These are phyloP conservation scores for Apium graveolens DNA, from an alignment of 129 eudicot species.

Conservation along the genomic window DNA sequence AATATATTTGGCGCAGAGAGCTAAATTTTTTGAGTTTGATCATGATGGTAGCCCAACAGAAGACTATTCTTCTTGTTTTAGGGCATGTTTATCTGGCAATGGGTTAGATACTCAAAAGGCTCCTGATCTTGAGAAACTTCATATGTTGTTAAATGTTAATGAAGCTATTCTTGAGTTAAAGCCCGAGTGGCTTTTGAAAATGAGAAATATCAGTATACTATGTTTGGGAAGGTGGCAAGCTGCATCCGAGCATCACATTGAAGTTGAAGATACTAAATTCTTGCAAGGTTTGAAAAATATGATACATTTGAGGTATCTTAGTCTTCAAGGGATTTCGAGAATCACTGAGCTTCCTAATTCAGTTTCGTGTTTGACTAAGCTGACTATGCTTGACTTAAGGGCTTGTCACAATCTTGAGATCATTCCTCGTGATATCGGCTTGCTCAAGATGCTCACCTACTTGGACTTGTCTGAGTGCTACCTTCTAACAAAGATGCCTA, in stretches of 20 bases:
- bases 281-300: constrained; percentile 19
- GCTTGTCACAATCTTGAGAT: constrained; percentile 45
- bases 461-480: constrained; percentile 58
- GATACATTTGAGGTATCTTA: constrained; percentile 31
- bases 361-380: constrained; percentile 23
- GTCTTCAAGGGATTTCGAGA: constrained; percentile 55
- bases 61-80: constrained; percentile 16
- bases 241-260: constrained; percentile 29
- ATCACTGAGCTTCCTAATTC: constrained; percentile 31
- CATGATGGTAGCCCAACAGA: constrained; percentile 27
- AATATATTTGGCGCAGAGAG: constrained; percentile 23
- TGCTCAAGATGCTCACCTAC: constrained; percentile 38
- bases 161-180: constrained; percentile 30
- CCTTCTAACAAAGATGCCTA: constrained; percentile 35
- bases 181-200: constrained; percentile 38
- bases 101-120: not conserved
- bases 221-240: constrained; percentile 50
- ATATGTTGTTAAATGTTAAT: constrained; percentile 35
- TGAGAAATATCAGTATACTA: constrained; percentile 31
- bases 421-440: constrained; percentile 38
- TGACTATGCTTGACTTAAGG: constrained; percentile 42
- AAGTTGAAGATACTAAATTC: constrained; percentile 30
- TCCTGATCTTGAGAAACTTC: constrained; percentile 26
- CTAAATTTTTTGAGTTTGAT: constrained; percentile 44
- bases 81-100: constrained; percentile 22